Conservation (phyloP, 139 green algal genomes). For the Coccomyxa sp. region DNA sequence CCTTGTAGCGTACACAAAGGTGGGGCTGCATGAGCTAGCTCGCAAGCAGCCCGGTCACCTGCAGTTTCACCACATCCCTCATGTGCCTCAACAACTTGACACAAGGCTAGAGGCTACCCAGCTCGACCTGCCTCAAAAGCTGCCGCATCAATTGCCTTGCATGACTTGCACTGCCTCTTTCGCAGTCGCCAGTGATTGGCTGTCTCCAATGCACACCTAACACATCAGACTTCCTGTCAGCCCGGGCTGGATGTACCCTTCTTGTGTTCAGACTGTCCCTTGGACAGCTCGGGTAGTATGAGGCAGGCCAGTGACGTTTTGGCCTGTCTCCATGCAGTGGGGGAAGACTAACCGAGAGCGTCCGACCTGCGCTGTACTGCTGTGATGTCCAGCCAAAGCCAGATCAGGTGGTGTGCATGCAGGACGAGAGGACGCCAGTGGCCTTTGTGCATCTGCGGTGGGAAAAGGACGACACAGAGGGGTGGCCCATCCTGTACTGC, state of each 20-base stretch:
- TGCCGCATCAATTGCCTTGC: background rate
- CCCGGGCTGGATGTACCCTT: too few species aligned
- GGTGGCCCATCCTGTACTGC: slow-evolving; percentile 37
- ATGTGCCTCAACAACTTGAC: background rate
- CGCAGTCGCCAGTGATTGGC: too few species aligned
- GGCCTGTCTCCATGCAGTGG: background rate
- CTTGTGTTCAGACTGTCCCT: too few species aligned
- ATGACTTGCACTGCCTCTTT: background rate
- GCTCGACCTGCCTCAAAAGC: too few species aligned
- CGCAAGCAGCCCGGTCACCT: background rate
- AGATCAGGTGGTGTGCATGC: background rate
- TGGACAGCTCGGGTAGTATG: too few species aligned
- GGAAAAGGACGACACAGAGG: slow-evolving; percentile 34
- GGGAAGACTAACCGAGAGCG: too few species aligned
- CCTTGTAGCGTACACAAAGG: slow-evolving; percentile 21
- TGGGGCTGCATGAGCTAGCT: background rate
- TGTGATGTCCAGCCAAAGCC: background rate
- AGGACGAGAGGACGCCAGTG: background rate
- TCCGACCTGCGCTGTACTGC: too few species aligned
- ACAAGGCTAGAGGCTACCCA: background rate
- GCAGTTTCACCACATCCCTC: background rate
- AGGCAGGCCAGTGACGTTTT: too few species aligned
- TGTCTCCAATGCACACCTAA: too few species aligned
- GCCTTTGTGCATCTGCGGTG: slow-evolving; percentile 48
- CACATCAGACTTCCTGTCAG: too few species aligned